phyloP scores from a whole-genome alignment of 345 rosid genomes.

The Salix exigua region DNA sequence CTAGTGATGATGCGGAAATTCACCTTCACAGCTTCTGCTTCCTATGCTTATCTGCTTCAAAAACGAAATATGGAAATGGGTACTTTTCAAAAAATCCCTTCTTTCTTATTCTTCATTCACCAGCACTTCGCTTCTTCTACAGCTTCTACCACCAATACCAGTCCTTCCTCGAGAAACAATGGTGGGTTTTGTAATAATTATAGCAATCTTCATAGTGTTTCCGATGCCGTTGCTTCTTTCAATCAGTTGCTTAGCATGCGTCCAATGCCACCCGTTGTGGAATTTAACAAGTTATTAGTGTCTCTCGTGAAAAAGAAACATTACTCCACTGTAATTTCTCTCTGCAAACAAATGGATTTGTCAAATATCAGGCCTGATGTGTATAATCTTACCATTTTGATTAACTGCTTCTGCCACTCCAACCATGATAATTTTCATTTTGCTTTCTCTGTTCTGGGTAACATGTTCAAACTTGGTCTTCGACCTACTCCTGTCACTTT shows the following conservation, averaged over 20 bases:
- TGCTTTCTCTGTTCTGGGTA: background rate
- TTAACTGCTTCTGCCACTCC: background rate
- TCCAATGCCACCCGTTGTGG: background rate
- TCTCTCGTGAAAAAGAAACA: background rate
- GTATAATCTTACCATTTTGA: background rate
- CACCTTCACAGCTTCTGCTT: background rate
- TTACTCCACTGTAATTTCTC: background rate
- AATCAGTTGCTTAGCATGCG: background rate
- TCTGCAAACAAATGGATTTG: background rate
- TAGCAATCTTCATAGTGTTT: background rate
- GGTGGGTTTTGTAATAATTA: background rate
- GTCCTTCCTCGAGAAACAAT: background rate
- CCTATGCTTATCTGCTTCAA: background rate
- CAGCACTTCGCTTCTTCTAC: background rate
- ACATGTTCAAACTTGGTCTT: background rate
- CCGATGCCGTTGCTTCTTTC: background rate
- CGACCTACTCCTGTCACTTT: background rate
- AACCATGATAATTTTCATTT: background rate
- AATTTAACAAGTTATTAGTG: background rate
- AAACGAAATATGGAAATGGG: background rate
- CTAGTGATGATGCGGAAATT: background rate
- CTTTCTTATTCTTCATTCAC: background rate
- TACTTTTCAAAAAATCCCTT: background rate
- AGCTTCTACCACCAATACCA: background rate
- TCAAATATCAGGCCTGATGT: background rate